Evolutionary conservation across 345 rosid species (phyloP).

Genomic region (Eucalyptus marginata): DNA sequence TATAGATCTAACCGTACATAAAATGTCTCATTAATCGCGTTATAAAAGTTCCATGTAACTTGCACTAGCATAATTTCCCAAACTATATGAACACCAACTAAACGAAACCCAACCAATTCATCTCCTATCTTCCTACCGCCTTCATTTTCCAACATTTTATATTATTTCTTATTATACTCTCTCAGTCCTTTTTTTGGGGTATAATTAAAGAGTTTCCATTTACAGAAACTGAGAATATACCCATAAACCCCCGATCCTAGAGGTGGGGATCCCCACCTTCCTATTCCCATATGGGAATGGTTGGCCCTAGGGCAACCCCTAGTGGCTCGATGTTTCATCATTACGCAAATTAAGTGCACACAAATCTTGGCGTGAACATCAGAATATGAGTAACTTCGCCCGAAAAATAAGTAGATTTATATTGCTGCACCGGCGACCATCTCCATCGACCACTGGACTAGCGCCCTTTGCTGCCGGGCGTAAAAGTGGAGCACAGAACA

Average conservation of each 20-base stretch:
- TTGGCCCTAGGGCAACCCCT: not conserved
- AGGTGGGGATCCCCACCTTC: not conserved
- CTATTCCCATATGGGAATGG: not conserved
- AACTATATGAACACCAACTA: not conserved
- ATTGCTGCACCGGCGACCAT: not conserved
- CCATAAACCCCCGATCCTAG: not conserved
- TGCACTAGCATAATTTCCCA: not conserved
- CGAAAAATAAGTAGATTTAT: not conserved
- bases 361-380: not conserved
- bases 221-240: not conserved
- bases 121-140: not conserved
- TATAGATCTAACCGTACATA: not conserved
- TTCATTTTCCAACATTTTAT: not conserved
- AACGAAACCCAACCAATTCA: not conserved
- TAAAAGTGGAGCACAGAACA: not conserved
- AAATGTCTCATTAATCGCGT: not conserved
- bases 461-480: not conserved
- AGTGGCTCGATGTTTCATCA: not conserved
- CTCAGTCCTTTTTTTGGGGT: not conserved
- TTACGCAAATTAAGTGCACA: not conserved
- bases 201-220: not conserved
- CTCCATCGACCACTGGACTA: not conserved
- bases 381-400: not conserved
- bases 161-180: not conserved
- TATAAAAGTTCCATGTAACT: not conserved